These are phyloP conservation scores for Stemphylium vesicarium DNA, from an alignment of 2,329 filamentous ascomycete species.

Conservation along the genomic window DNA sequence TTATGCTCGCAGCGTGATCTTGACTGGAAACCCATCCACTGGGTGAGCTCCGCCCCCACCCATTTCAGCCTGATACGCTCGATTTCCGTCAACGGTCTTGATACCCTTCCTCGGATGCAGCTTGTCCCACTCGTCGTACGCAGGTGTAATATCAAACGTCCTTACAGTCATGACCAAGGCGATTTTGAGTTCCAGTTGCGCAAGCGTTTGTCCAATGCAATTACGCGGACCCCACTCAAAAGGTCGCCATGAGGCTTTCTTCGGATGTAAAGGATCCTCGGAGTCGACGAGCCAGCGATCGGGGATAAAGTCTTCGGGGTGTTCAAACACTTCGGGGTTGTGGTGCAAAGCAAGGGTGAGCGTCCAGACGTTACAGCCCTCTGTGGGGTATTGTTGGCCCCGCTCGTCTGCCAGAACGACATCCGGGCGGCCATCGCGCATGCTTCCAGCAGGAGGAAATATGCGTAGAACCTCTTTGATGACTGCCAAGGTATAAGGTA, in stretches of 20 bases:
- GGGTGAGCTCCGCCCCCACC: slow-evolving; percentile 23
- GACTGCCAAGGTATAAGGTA: too few species aligned
- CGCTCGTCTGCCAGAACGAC: too few species aligned
- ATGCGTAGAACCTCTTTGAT: too few species aligned
- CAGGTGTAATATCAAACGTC: neutral
- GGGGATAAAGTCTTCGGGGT: slow-evolving; percentile 24
- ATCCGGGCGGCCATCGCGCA: too few species aligned
- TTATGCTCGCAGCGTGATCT: neutral
- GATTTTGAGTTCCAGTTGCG: too few species aligned
- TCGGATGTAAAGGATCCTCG: slow-evolving; percentile 13
- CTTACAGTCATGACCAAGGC: too few species aligned
- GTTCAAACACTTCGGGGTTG: slow-evolving; percentile 22
- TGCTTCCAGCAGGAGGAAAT: too few species aligned
- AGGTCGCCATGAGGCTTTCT: neutral
- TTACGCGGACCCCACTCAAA: too few species aligned
- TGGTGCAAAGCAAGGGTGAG: slow-evolving; percentile 15
- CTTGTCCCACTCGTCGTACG: slow-evolving; percentile 22
- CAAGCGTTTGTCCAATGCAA: too few species aligned
- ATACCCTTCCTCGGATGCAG: slow-evolving; percentile 15
- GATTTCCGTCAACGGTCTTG: slow-evolving; percentile 21
- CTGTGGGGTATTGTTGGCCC: too few species aligned
- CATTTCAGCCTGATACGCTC: slow-evolving; percentile 22
- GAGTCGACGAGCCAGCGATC: slow-evolving; percentile 28
- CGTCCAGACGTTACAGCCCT: too few species aligned
- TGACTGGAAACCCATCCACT: slow-evolving; percentile 48